phyloP scores from a whole-genome alignment of 169 alveolate species.

The Babesia ovata region DNA sequence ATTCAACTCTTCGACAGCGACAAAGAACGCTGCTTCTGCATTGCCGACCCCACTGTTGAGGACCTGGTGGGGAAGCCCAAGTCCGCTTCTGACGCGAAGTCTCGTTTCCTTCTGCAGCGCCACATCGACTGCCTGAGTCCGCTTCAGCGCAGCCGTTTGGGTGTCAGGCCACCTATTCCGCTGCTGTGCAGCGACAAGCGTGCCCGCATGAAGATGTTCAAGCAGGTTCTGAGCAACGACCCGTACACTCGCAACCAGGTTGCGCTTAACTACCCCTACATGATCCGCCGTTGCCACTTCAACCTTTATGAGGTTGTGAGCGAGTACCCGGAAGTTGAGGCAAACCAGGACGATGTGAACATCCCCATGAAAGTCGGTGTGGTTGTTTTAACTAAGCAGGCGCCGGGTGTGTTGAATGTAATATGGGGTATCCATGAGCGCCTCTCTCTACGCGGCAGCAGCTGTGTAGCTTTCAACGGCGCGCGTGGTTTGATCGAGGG shows the following conservation, averaged over 20 bases:
- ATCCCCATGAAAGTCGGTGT: conserved; percentile 85
- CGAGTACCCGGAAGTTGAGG: conserved; percentile 30
- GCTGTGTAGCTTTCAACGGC: conserved; percentile 88
- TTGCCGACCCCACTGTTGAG: conserved; percentile 43
- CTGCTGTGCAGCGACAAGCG: conserved; percentile 67
- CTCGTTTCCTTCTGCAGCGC: conserved; percentile 33
- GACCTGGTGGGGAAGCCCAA: conserved; percentile 48
- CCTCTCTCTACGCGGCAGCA: conserved; percentile 76
- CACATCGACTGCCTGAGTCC: conserved; percentile 48
- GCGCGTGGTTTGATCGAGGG: conserved; percentile 90
- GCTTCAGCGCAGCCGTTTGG: conserved; percentile 62
- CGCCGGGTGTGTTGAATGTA: conserved; percentile 97
- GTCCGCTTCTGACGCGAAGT: background rate
- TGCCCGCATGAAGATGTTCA: conserved; percentile 42
- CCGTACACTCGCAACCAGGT: conserved; percentile 88
- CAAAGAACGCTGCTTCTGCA: conserved; percentile 75
- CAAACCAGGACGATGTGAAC: background rate
- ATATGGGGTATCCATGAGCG: conserved; percentile 94
- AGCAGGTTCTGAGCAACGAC: conserved; percentile 69
- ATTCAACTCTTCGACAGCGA: conserved; percentile 86
- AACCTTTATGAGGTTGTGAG: conserved; percentile 74
- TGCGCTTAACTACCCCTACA: conserved; percentile 84
- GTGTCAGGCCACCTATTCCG: conserved; percentile 69
- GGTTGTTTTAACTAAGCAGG: conserved; percentile 91
- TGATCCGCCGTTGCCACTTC: conserved; percentile 67